These are phyloP conservation scores for Spencermartinsiella europaea DNA, from an alignment of 805 yeast genomes.

Conservation along the genomic window DNA sequence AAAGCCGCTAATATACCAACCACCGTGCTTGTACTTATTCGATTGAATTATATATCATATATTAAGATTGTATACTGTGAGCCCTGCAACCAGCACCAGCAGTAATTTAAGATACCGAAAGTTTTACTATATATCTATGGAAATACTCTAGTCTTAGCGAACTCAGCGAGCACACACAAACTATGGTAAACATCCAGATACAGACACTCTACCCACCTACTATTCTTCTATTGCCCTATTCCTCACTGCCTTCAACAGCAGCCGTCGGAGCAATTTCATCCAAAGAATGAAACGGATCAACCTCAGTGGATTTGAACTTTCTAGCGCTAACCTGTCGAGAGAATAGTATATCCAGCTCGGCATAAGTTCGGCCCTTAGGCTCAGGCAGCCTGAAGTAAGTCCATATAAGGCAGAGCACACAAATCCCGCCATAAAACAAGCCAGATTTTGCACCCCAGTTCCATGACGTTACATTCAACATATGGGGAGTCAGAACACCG, in stretches of 20 bases:
- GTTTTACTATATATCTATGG: no score
- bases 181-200: no score
- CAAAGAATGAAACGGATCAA: not conserved
- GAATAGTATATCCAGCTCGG: constrained; percentile 54
- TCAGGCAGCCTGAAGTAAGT: constrained; percentile 53
- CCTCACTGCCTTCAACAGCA: not conserved
- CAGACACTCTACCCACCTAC: no score
- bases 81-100: no score
- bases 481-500: constrained; percentile 36
- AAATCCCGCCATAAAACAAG: constrained; percentile 41
- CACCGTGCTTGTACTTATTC: no score
- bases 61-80: no score
- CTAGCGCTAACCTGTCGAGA: not conserved
- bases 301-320: not conserved
- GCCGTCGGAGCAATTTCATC: not conserved
- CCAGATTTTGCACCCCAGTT: constrained; percentile 46
- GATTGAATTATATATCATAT: no score
- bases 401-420: constrained; percentile 32
- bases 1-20: no score
- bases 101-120: no score
- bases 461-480: constrained; percentile 35
- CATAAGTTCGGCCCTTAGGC: constrained; percentile 51
- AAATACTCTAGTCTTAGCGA: no score
- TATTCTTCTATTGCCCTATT: not conserved
- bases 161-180: no score